phyloP scores from a whole-genome alignment of 768 basidiomycete genomes.

The Pleurotus giganteus region DNA sequence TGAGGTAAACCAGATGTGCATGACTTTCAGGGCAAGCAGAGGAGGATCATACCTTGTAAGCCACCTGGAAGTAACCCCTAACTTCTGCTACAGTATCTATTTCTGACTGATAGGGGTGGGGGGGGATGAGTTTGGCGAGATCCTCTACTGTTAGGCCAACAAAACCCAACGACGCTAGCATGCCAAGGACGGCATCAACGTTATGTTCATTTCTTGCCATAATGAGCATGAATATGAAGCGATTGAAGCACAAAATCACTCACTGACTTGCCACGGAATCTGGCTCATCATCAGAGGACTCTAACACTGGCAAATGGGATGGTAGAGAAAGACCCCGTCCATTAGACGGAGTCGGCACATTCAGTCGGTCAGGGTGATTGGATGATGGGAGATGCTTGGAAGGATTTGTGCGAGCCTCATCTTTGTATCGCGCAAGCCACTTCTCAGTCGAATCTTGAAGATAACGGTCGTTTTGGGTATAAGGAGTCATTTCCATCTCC shows the following conservation, averaged over 20 bases:
- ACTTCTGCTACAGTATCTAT: conserved; percentile 41
- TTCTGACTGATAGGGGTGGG: conserved; percentile 39
- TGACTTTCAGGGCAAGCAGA: not conserved
- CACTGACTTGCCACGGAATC: no score
- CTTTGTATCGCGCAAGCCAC: conserved; percentile 35
- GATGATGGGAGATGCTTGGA: not conserved
- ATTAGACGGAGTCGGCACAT: not conserved
- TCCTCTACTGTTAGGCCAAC: conserved; percentile 25
- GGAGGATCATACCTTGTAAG: conserved; percentile 36
- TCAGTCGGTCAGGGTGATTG: not conserved
- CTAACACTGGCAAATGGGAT: no score
- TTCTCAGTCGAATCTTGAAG: conserved; percentile 29
- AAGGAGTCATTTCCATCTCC: conserved; percentile 34
- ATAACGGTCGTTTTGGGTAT: conserved; percentile 43
- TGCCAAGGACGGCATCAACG: conserved; percentile 20
- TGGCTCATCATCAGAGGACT: not conserved
- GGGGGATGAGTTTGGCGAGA: conserved; percentile 27
- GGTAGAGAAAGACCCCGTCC: no score
- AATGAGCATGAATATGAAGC: not conserved
- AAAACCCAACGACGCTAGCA: conserved; percentile 29
- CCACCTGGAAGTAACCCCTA: conserved; percentile 43
- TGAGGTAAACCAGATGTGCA: not conserved
- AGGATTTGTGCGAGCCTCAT: not conserved
- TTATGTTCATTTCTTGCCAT: conserved; percentile 11
- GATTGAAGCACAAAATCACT: not conserved